phyloP scores from a whole-genome alignment of 2,329 filamentous ascomycete genomes.

The Diaporthe citrichinensis region DNA sequence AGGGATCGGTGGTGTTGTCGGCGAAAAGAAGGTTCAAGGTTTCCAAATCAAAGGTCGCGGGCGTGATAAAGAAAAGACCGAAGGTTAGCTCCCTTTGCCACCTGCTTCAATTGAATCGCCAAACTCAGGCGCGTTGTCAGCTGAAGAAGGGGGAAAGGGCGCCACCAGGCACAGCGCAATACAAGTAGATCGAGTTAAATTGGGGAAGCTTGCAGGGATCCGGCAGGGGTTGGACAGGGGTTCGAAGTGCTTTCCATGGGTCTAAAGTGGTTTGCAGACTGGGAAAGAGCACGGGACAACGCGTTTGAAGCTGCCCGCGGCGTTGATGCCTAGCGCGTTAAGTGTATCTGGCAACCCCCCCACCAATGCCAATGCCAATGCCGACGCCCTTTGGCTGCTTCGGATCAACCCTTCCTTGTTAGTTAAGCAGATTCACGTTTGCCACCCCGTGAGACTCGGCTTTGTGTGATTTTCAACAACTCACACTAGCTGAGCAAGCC shows the following conservation, averaged over 20 bases:
- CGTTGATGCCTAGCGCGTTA: conserved; percentile 25
- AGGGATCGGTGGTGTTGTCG: not conserved
- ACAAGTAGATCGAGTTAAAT: conserved; percentile 7
- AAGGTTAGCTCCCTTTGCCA: conserved; percentile 32
- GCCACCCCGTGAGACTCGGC: conserved; percentile 1
- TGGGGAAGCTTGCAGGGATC: conserved; percentile 18
- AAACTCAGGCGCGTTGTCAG: conserved; percentile 31
- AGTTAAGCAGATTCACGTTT: conserved; percentile 24
- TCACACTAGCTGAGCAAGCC: not conserved
- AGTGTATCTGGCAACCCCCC: conserved; percentile 5
- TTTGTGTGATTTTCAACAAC: conserved; percentile 34
- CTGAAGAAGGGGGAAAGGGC: conserved; percentile 23
- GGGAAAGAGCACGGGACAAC: conserved; percentile 26
- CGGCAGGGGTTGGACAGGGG: conserved; percentile 12
- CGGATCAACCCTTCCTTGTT: conserved; percentile 13
- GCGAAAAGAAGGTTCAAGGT: conserved; percentile 7
- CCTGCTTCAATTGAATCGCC: conserved; percentile 23
- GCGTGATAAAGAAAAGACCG: conserved; percentile 23
- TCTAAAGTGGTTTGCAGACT: conserved; percentile 14
- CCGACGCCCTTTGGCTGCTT: conserved; percentile 12
- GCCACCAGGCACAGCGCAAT: not conserved
- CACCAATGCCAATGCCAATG: not conserved
- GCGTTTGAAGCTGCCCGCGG: conserved; percentile 22
- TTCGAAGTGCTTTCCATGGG: conserved; percentile 21
- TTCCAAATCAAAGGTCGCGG: conserved; percentile 13